Conservation (phyloP, 805 yeast genomes). For the Metahyphopichia silvanorum region DNA sequence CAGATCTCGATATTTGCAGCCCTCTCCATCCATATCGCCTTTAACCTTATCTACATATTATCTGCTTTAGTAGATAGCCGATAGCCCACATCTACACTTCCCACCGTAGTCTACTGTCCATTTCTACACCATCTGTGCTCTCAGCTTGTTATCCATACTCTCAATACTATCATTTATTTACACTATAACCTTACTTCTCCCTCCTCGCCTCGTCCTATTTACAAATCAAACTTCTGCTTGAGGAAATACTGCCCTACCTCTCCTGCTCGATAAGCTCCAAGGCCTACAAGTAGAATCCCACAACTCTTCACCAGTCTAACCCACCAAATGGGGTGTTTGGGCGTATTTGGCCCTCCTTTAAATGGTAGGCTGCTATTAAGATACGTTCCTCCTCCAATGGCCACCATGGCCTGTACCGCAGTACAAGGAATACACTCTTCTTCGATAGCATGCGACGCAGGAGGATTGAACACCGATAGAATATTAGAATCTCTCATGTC, state of each 20-base stretch:
- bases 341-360: constrained; percentile 29
- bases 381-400: constrained; percentile 33
- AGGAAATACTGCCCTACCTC: constrained; percentile 20
- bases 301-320: constrained; percentile 28
- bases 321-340: constrained; percentile 40
- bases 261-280: constrained; percentile 34
- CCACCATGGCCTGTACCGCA: constrained; percentile 30
- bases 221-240: not conserved
- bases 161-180: not conserved
- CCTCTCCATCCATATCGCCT: no score
- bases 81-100: no score
- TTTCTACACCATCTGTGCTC: no score
- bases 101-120: no score
- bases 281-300: constrained; percentile 32
- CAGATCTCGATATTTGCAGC: no score
- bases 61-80: no score
- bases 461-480: constrained; percentile 32
- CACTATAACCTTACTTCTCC: not conserved
- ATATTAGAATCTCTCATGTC: constrained; percentile 25
- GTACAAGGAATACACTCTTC: constrained; percentile 36
- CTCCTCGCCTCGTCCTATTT: not conserved
- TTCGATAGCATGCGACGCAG: constrained; percentile 22
- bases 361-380: constrained; percentile 25
- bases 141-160: no score
- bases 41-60: no score